Evolutionary conservation across 2,329 filamentous ascomycete genomes (phyloP), one percentile per base, ranked within the genome.

Genomic region (Conoideocrella luteorostrata): DNA sequence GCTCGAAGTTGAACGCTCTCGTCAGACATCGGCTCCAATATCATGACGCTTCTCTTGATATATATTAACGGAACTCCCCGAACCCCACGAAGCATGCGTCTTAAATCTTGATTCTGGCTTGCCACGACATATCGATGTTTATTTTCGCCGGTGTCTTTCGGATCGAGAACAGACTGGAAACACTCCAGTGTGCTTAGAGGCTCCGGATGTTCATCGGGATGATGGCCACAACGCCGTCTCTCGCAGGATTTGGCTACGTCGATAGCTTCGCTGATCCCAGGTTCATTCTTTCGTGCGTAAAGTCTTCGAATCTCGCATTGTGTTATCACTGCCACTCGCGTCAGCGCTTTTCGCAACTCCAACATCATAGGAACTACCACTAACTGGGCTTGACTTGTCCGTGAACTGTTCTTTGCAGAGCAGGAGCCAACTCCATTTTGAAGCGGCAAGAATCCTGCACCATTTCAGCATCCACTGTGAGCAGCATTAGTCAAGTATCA

Each of bases 351-450:
- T 20, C 22, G 23, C 40, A 37, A 38, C 38, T 26, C 36, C 21
- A 12, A 22, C 4, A 34, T 45, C n/a, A 43, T 30, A 2, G 41
- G 41, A 24, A 39, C 20, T 21, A 43, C 35, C 6, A 70, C 78
- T 44, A 71, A 87, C 81, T 84, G 39, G 87, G 84, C 67, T 93
- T 95, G 54, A 89, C 82, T 62, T 88, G 78, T 48, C 88, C 90
- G 59, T 94, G 88, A 4, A 95, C 72, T n/a, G 88, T 93, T 46
- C 86, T 77, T 59, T 90, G 80, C 23, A 96, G 70, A 18, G 84
- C 80, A 29, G 77, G 75, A 39, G 86, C 70, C n/a, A 96, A 71
- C 49, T 95, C 86, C 85, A 96, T 95, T 58, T 91, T 93, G 70
- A 86, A 93, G 39, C 80, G 78, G 52, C 84, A 80, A 18, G 89